Conservation (phyloP, 139 green algal genomes). For the Chlamydomonas sp. region DNA sequence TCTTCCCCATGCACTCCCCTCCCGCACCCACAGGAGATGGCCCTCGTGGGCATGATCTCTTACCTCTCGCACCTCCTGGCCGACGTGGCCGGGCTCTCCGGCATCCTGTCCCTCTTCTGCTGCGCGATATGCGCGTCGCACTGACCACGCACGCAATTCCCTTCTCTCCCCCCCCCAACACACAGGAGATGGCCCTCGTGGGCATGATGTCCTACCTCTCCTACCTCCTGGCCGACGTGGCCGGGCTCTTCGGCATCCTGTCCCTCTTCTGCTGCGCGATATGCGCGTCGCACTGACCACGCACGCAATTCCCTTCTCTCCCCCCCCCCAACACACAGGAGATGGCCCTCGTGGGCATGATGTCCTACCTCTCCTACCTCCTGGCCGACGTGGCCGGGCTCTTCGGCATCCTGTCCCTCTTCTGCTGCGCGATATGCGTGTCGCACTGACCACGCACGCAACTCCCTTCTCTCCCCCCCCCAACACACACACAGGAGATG, state of each 20-base stretch:
- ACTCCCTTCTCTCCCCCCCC: too few species aligned
- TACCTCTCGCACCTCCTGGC: slow-evolving; percentile 45
- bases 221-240: slow-evolving; percentile 44
- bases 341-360: slow-evolving; percentile 51
- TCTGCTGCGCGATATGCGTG: slow-evolving; percentile 72
- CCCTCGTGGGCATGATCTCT: slow-evolving; percentile 52
- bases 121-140: slow-evolving; percentile 59
- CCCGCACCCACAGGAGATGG: slow-evolving; percentile 41
- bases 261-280: slow-evolving; percentile 80
- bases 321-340: slow-evolving; percentile 30
- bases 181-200: slow-evolving; percentile 60
- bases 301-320: neutral
- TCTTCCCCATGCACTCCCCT: too few species aligned
- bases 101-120: slow-evolving; percentile 86
- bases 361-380: slow-evolving; percentile 54
- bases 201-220: slow-evolving; percentile 62
- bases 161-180: too few species aligned
- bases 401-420: slow-evolving; percentile 81
- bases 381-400: slow-evolving; percentile 63
- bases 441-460: too few species aligned
- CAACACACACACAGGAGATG: too few species aligned
- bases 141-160: too few species aligned
- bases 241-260: slow-evolving; percentile 77
- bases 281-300: slow-evolving; percentile 63
- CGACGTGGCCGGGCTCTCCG: slow-evolving; percentile 71